Conservation (phyloP, 2,329 filamentous ascomycete genomes). For the Talaromyces sp. region DNA sequence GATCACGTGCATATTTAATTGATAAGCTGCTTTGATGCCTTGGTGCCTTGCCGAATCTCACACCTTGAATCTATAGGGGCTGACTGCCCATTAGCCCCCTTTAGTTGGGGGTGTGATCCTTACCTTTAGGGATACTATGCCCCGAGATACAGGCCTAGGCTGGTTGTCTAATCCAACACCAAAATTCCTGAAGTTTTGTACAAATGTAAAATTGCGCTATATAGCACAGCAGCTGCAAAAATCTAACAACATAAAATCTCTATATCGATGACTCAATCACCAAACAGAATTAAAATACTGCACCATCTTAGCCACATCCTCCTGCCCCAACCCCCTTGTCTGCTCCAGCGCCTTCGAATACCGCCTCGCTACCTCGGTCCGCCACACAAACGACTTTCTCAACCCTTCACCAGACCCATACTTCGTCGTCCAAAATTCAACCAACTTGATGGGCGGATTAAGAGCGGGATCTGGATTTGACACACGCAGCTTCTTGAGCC, state of each 20-base stretch:
- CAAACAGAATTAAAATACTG: constrained; percentile 29
- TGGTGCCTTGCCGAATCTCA: not conserved
- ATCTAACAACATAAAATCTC: not conserved
- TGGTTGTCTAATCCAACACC: not conserved
- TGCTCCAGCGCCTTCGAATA: constrained; percentile 19
- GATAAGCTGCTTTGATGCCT: not conserved
- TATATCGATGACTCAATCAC: not conserved
- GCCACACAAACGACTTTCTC: constrained; percentile 18
- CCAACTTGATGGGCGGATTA: constrained; percentile 53
- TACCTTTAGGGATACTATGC: not conserved
- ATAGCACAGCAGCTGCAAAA: not conserved
- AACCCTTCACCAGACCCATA: constrained; percentile 38
- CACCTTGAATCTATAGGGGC: too few relatives aligned
- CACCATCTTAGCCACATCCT: constrained; percentile 38
- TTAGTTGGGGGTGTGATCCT: too few relatives aligned
- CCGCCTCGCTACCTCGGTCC: constrained; percentile 21
- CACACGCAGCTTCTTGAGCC: constrained; percentile 37
- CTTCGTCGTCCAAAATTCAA: constrained; percentile 53
- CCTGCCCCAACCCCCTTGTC: constrained; percentile 18
- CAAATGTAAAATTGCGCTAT: not conserved
- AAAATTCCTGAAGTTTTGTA: not conserved
- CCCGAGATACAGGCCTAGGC: not conserved
- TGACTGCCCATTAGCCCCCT: too few relatives aligned
- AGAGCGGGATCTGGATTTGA: constrained; percentile 47
- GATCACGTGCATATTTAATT: constrained; percentile 6